Conservation (phyloP, 163 green algal species). For the Scenedesmus sp. region DNA sequence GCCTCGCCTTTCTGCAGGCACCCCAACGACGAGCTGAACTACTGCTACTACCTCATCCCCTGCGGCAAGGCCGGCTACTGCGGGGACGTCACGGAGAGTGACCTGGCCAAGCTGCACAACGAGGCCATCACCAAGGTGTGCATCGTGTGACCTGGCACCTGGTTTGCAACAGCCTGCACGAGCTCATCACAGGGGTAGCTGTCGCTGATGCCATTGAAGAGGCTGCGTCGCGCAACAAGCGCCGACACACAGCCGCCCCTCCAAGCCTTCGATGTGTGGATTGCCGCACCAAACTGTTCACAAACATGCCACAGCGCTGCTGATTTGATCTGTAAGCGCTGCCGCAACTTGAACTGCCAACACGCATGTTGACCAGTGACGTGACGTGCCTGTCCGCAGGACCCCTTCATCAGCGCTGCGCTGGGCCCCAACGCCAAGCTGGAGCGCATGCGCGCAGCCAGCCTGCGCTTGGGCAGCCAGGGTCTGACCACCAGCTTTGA, state of each 20-base stretch:
- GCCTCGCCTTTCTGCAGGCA: background rate
- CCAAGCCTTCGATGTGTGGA: no score
- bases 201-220: no score
- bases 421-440: conserved; percentile 92
- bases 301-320: no score
- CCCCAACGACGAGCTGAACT: conserved; percentile 94
- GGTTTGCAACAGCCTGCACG: conserved; percentile 79
- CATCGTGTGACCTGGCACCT: conserved; percentile 67
- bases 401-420: conserved; percentile 84
- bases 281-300: no score
- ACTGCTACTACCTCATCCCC: conserved; percentile 97
- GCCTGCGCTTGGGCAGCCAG: conserved; percentile 87
- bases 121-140: conserved; percentile 82
- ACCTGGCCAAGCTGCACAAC: conserved; percentile 84
- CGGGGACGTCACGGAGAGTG: conserved; percentile 80
- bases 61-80: conserved; percentile 82
- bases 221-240: no score
- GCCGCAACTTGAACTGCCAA: background rate
- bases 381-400: conserved; percentile 51
- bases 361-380: no score
- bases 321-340: no score
- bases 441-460: conserved; percentile 91
- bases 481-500: conserved; percentile 81
- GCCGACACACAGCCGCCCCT: no score
- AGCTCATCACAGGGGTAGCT: no score